Evolutionary conservation across 2,329 filamentous ascomycete genomes (phyloP).

Genomic region (Thelonectria discophora): DNA sequence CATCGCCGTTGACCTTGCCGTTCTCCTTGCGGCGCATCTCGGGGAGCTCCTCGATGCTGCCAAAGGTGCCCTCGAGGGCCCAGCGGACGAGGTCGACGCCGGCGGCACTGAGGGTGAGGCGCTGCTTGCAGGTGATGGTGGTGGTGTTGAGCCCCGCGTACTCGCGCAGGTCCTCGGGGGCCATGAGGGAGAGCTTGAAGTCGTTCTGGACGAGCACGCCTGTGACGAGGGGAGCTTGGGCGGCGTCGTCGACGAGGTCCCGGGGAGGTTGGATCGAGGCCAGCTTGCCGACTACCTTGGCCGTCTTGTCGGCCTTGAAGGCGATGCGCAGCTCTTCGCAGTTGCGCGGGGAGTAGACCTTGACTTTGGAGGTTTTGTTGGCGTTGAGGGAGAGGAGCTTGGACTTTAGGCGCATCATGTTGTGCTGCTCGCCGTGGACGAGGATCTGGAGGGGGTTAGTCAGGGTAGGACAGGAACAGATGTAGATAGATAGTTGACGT

Average conservation of each 20-base stretch:
- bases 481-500: conserved; percentile 53
- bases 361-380: conserved; percentile 80
- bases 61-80: conserved; percentile 95
- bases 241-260: conserved; percentile 34
- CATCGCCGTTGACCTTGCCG: conserved; percentile 49
- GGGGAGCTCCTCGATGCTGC: conserved; percentile 76
- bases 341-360: conserved; percentile 93
- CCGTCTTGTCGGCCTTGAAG: conserved; percentile 93
- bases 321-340: conserved; percentile 95
- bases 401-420: conserved; percentile 97
- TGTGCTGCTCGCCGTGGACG: conserved; percentile 95
- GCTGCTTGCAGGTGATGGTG: conserved; percentile 91
- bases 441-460: conserved; percentile 71
- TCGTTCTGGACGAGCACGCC: conserved; percentile 97
- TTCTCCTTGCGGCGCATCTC: conserved; percentile 57
- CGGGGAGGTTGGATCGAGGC: conserved; percentile 79
- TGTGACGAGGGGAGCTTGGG: conserved; percentile 69
- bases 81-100: conserved; percentile 92
- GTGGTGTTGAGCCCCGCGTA: conserved; percentile 98
- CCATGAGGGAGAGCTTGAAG: conserved; percentile 97
- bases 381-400: conserved; percentile 93
- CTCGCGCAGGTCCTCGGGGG: conserved; percentile 92
- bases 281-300: conserved; percentile 94
- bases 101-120: conserved; percentile 85
- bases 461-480: neutral